Conservation (phyloP, 768 basidiomycete genomes). For the Phaeolepiota aurea region DNA sequence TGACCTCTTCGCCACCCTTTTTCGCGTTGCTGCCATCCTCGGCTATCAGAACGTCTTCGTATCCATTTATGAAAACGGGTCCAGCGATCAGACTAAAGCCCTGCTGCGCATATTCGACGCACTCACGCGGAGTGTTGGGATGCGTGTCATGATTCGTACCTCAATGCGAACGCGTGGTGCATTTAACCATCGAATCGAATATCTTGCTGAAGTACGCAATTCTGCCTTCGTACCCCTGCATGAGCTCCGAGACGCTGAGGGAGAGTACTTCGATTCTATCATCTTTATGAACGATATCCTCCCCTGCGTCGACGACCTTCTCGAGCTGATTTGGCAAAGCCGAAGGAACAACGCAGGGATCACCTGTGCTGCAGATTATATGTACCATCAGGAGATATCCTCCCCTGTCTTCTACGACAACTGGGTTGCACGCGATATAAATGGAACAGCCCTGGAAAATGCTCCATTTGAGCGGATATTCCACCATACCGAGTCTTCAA, state of each 20-base stretch:
- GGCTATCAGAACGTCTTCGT: constrained; percentile 98
- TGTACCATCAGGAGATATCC: constrained; percentile 95
- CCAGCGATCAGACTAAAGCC: constrained; percentile 97
- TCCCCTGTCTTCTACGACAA: constrained; percentile 96
- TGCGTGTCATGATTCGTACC: constrained; percentile 90
- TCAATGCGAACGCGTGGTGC: constrained; percentile 89
- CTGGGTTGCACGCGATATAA: constrained; percentile 98
- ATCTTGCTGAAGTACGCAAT: constrained; percentile 99
- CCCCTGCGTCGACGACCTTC: constrained; percentile 93
- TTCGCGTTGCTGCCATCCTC: constrained; percentile 83
- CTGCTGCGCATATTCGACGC: constrained; percentile 93
- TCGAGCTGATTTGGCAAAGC: constrained; percentile 96
- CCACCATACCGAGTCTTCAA: constrained; percentile 68
- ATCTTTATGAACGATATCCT: constrained; percentile 99
- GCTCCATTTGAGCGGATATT: constrained; percentile 94
- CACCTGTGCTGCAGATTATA: constrained; percentile 97
- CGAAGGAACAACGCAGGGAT: constrained; percentile 93
- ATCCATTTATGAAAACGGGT: constrained; percentile 98
- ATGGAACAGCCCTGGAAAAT: constrained; percentile 96
- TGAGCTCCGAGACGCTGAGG: constrained; percentile 85
- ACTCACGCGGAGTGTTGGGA: constrained; percentile 79
- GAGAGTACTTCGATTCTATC: constrained; percentile 93
- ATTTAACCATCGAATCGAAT: constrained; percentile 99
- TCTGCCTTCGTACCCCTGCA: constrained; percentile 93
- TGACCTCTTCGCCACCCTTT: constrained; percentile 93